Evolutionary conservation across 2,329 filamentous ascomycete genomes (phyloP).

Genomic region (Lasiodiplodia hormozganensis): DNA sequence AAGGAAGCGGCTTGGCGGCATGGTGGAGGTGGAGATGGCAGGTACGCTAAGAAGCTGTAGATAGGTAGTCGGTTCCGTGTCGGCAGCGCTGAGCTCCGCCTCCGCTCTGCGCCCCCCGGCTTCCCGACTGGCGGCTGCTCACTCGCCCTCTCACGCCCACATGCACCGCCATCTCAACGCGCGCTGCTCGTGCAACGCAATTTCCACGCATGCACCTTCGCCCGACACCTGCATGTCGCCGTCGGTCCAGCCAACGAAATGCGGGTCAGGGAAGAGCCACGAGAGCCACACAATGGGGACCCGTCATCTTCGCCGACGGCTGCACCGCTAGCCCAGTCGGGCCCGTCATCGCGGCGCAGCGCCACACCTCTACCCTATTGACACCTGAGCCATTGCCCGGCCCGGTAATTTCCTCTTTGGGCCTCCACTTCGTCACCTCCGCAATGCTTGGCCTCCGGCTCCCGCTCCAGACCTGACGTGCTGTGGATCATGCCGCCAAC

Average conservation of each 20-base stretch:
- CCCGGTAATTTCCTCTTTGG: background rate
- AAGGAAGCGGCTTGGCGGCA: too few species aligned
- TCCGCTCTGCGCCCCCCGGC: background rate
- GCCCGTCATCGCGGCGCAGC: background rate
- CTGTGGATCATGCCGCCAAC: background rate
- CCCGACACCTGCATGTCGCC: background rate
- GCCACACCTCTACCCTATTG: constrained; percentile 3
- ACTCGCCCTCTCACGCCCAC: background rate
- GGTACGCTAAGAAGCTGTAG: background rate
- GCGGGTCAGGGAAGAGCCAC: background rate
- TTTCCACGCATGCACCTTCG: constrained; percentile 11
- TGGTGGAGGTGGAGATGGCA: too few species aligned
- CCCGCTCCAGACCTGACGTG: background rate
- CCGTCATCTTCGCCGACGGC: constrained; percentile 1
- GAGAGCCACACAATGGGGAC: constrained; percentile 11
- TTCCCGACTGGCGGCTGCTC: background rate
- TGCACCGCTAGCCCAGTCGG: background rate
- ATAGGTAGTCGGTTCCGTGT: background rate
- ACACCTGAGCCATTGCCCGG: background rate
- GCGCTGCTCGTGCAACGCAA: background rate
- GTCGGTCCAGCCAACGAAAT: background rate
- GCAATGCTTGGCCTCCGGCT: constrained; percentile 9
- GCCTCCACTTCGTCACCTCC: constrained; percentile 3
- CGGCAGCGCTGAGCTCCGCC: background rate
- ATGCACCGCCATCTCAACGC: background rate